A percentile compares a stretch with the other conserved stretches of the same genome.
phyloP scores from a whole-genome alignment of 495 filamentous ascomycete species.

The Halenospora varia region DNA sequence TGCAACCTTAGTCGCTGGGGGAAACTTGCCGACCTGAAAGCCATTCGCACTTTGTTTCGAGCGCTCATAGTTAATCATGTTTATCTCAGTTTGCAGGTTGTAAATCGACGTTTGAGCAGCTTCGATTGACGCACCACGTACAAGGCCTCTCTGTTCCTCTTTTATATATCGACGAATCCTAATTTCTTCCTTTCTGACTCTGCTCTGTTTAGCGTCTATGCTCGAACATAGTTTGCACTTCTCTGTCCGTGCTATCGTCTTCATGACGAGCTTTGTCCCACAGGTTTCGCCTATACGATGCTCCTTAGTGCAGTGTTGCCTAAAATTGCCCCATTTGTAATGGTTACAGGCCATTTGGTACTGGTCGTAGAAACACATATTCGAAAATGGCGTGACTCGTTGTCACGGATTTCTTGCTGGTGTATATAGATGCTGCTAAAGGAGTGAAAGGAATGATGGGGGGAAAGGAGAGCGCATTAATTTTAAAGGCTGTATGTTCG shows the following conservation, averaged over 20 bases:
- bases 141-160: slow-evolving; percentile 49
- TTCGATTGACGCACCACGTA: slow-evolving; percentile 76
- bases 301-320: slow-evolving; percentile 90
- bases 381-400: no score
- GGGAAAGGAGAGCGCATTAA: no score
- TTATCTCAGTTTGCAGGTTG: slow-evolving; percentile 61
- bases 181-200: slow-evolving; percentile 68
- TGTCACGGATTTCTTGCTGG: background rate
- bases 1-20: no score
- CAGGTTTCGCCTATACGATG: slow-evolving; percentile 98
- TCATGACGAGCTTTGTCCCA: slow-evolving; percentile 65
- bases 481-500: no score
- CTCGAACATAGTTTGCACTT: slow-evolving; percentile 63
- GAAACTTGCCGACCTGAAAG: no score
- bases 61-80: slow-evolving; percentile 47
- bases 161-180: slow-evolving; percentile 77
- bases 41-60: no score
- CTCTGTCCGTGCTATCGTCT: background rate
- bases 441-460: no score
- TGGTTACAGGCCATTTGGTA: slow-evolving; percentile 69
- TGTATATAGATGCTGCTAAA: no score
- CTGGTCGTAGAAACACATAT: slow-evolving; percentile 84
- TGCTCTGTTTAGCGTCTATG: slow-evolving; percentile 80
- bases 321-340: slow-evolving; percentile 95
- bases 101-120: slow-evolving; percentile 60